Percentiles rank a stretch among this genome's conserved stretches.
These are phyloP conservation scores for Ophiocordyceps camponoti-floridani DNA, from an alignment of 2,329 filamentous ascomycete genomes.

Conservation along the genomic window DNA sequence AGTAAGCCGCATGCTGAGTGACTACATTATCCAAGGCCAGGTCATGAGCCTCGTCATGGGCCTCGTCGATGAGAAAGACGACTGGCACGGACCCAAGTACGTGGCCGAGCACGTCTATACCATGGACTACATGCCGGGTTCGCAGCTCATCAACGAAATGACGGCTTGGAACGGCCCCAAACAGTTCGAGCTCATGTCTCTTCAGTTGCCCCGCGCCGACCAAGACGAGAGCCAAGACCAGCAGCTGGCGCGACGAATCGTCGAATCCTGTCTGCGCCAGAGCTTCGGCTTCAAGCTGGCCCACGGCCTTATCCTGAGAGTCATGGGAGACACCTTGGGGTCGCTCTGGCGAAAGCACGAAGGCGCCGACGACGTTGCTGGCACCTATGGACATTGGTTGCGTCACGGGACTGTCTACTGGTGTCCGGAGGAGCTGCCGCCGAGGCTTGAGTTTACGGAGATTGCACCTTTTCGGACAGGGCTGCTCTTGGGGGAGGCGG, in stretches of 20 bases:
- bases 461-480: conserved; percentile 21
- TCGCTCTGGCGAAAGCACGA: conserved; percentile 31
- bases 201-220: conserved; percentile 16
- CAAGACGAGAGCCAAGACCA: conserved; percentile 20
- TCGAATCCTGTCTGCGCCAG: conserved; percentile 27
- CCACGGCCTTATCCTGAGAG: conserved; percentile 31
- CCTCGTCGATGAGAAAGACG: conserved; percentile 27
- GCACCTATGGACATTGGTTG: conserved; percentile 37
- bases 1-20: conserved; percentile 24
- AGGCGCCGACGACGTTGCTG: conserved; percentile 27
- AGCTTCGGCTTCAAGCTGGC: conserved; percentile 39
- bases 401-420: conserved; percentile 29
- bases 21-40: conserved; percentile 41
- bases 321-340: conserved; percentile 30
- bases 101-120: conserved; percentile 27
- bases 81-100: conserved; percentile 37
- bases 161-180: conserved; percentile 30
- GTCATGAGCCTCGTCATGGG: conserved; percentile 31
- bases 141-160: conserved; percentile 32
- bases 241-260: conserved; percentile 26
- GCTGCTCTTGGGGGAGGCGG: conserved; percentile 3
- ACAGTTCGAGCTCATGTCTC: conserved; percentile 30
- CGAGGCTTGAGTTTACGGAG: conserved; percentile 13
- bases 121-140: conserved; percentile 29
- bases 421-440: conserved; percentile 22